These are phyloP conservation scores for Neurospora cerealis DNA, from an alignment of 495 filamentous ascomycete species.

Conservation along the genomic window DNA sequence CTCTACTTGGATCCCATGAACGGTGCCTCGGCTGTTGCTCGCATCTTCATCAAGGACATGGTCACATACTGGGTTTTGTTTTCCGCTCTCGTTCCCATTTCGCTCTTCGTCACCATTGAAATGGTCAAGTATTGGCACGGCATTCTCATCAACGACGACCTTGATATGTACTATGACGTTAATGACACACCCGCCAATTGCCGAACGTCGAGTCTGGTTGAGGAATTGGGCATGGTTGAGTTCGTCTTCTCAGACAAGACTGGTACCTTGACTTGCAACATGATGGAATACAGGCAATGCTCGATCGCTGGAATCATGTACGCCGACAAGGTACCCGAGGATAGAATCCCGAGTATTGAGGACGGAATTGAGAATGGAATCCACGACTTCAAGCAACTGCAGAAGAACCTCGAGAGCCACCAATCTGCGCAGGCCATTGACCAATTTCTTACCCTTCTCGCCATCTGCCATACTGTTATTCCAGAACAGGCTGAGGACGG, in stretches of 20 bases:
- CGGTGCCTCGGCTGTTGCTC: conserved; percentile 43
- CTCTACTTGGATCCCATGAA: conserved; percentile 48
- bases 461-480: conserved; percentile 96
- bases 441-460: conserved; percentile 78
- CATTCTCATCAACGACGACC: conserved; percentile 92
- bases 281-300: conserved; percentile 98
- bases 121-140: conserved; percentile 96
- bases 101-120: conserved; percentile 95
- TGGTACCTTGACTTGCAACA: conserved; percentile 95
- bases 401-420: conserved; percentile 62
- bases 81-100: conserved; percentile 93
- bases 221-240: conserved; percentile 96
- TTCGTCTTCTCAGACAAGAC: conserved; percentile 99
- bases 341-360: conserved; percentile 66
- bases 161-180: conserved; percentile 96
- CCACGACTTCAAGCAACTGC: conserved; percentile 73
- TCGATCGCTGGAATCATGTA: conserved; percentile 92
- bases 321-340: conserved; percentile 85
- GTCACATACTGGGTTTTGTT: conserved; percentile 99
- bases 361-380: conserved; percentile 73
- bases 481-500: conserved; percentile 71
- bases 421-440: conserved; percentile 61
- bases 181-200: conserved; percentile 94
- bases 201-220: conserved; percentile 89
- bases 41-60: conserved; percentile 87